Conservation (phyloP, 2,329 filamentous ascomycete species). For the Nannizziopsis arthrosporioides region DNA sequence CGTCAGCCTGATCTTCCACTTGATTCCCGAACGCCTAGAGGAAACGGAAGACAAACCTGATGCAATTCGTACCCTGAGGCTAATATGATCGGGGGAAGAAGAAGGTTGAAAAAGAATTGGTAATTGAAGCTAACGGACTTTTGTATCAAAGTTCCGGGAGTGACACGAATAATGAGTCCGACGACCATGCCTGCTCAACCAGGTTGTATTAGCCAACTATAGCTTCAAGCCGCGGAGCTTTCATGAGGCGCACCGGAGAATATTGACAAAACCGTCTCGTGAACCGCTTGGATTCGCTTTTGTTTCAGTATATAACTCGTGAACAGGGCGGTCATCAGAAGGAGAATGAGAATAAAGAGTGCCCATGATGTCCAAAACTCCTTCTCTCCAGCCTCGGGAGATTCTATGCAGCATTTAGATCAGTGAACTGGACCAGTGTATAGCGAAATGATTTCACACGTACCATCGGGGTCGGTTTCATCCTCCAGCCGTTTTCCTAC, state of each 20-base stretch:
- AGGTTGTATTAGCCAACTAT: neutral
- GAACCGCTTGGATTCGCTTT: constrained; percentile 91
- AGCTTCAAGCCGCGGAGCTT: neutral
- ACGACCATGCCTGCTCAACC: constrained; percentile 73
- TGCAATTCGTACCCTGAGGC: constrained; percentile 95
- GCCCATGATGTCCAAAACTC: constrained; percentile 96
- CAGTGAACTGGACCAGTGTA: neutral
- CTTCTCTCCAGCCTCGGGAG: constrained; percentile 73
- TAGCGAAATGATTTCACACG: neutral
- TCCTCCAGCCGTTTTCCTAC: constrained; percentile 15
- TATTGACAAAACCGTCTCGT: constrained; percentile 96
- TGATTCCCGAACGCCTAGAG: neutral
- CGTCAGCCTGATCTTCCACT: neutral
- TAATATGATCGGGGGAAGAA: constrained; percentile 95
- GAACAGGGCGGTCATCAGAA: constrained; percentile 89
- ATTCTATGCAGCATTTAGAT: constrained; percentile 32
- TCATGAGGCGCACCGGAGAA: constrained; percentile 60
- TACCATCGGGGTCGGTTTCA: constrained; percentile 17
- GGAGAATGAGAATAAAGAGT: constrained; percentile 87
- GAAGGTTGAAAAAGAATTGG: constrained; percentile 98
- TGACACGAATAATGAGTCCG: constrained; percentile 73
- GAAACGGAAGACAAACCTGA: constrained; percentile 42
- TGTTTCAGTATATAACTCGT: constrained; percentile 95
- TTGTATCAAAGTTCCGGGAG: constrained; percentile 69
- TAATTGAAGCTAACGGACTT: constrained; percentile 94